Conservation (phyloP, 2,329 filamentous ascomycete species). For the Diaporthe amygdali region DNA sequence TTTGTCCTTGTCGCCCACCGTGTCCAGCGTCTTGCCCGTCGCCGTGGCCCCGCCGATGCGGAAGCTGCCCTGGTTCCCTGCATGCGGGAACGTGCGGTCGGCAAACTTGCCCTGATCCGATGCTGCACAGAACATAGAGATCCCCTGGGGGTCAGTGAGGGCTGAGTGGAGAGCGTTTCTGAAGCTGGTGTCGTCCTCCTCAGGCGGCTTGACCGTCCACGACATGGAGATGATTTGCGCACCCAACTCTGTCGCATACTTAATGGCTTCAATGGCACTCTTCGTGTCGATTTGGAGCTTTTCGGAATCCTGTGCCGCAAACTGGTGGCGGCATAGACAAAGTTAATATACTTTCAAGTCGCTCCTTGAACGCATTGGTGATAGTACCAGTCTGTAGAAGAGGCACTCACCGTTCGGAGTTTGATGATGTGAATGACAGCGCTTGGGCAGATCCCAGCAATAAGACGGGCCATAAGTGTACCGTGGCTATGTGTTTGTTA, state of each 20-base stretch:
- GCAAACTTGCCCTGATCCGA: constrained; percentile 35
- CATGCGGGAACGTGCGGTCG: constrained; percentile 25
- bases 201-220: constrained; percentile 38
- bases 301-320: neutral
- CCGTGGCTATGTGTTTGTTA: neutral
- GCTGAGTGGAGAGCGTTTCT: constrained; percentile 32
- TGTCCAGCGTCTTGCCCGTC: constrained; percentile 27
- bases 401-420: neutral
- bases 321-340: neutral
- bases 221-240: constrained; percentile 45
- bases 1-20: constrained; percentile 28
- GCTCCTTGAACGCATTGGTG: too few relatives aligned
- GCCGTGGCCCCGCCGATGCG: constrained; percentile 35
- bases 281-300: neutral
- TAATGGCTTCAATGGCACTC: neutral
- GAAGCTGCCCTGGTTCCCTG: constrained; percentile 27
- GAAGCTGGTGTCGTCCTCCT: constrained; percentile 27
- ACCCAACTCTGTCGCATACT: constrained; percentile 2
- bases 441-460: neutral
- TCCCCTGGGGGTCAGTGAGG: constrained; percentile 31
- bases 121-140: constrained; percentile 45
- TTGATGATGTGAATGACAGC: neutral
- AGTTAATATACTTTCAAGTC: neutral
- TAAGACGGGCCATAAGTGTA: constrained; percentile 4
- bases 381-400: too few relatives aligned